Conservation (phyloP, 306 rosid species). For the Inga oerstediana region DNA sequence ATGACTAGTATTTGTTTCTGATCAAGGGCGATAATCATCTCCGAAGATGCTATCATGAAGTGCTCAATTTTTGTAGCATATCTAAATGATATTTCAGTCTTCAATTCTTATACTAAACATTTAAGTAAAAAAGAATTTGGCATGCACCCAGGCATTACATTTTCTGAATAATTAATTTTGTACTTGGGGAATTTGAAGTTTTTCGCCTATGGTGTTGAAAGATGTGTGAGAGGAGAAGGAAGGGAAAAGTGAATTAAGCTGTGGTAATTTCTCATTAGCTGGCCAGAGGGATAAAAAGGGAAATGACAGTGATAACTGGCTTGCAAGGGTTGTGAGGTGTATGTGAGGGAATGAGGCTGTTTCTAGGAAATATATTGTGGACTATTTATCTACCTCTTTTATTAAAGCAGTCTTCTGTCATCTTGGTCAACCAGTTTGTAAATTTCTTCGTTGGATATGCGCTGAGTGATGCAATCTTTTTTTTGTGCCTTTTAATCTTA, state of each 20-base stretch:
- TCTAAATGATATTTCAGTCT: slow-evolving; percentile 9
- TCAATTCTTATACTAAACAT: background rate
- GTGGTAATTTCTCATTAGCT: background rate
- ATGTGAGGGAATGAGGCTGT: background rate
- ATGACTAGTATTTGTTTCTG: slow-evolving; percentile 25
- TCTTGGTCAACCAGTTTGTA: background rate
- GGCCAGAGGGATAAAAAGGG: background rate
- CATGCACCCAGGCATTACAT: background rate
- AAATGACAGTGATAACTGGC: background rate
- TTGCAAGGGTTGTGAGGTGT: background rate
- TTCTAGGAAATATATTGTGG: background rate
- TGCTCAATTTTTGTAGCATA: slow-evolving; percentile 17
- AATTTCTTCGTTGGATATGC: slow-evolving; percentile 17
- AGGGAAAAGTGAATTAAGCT: background rate
- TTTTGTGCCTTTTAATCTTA: slow-evolving; percentile 2
- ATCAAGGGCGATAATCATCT: slow-evolving; percentile 1
- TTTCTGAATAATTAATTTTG: background rate
- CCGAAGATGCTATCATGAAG: slow-evolving; percentile 11
- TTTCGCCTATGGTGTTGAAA: background rate
- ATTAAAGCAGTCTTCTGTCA: slow-evolving; percentile 17
- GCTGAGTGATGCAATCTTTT: background rate
- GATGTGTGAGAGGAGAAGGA: background rate
- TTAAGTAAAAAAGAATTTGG: background rate
- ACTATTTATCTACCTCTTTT: slow-evolving; percentile 4
- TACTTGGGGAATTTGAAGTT: background rate